phyloP scores from a whole-genome alignment of 2,329 filamentous ascomycete genomes.

The Aspergillus cejpii region DNA sequence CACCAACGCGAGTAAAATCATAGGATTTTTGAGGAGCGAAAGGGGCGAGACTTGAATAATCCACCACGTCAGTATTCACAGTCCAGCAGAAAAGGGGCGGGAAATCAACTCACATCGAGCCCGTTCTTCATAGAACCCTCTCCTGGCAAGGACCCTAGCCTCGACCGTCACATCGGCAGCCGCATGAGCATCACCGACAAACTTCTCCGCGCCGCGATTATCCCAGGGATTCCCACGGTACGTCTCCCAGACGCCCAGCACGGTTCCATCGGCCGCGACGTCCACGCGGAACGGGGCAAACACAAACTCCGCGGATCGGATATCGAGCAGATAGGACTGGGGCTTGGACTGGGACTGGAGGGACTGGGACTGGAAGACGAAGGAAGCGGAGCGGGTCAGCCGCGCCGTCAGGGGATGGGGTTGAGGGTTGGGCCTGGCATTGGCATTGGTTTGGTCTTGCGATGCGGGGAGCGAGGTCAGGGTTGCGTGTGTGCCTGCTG shows the following conservation, averaged over 20 bases:
- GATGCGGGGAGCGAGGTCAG: slow-evolving; percentile 38
- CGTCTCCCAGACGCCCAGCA: slow-evolving; percentile 70
- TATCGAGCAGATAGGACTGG: slow-evolving; percentile 68
- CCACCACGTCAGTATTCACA: slow-evolving; percentile 5
- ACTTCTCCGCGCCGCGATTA: slow-evolving; percentile 60
- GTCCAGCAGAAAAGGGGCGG: background rate
- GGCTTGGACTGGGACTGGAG: slow-evolving; percentile 40
- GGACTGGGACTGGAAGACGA: slow-evolving; percentile 67
- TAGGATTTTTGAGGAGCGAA: slow-evolving; percentile 81
- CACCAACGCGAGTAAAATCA: slow-evolving; percentile 87
- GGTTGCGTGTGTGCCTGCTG: slow-evolving; percentile 48
- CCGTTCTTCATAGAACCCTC: slow-evolving; percentile 71
- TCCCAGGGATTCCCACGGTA: slow-evolving; percentile 85
- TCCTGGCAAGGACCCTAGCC: slow-evolving; percentile 55
- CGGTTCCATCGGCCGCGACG: slow-evolving; percentile 39
- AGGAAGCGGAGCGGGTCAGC: slow-evolving; percentile 61
- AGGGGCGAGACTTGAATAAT: slow-evolving; percentile 62
- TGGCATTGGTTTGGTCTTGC: slow-evolving; percentile 31
- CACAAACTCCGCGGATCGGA: slow-evolving; percentile 65
- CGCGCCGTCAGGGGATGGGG: slow-evolving; percentile 55
- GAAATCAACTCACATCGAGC: slow-evolving; percentile 58
- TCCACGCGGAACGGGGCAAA: slow-evolving; percentile 81
- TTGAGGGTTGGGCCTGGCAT: background rate
- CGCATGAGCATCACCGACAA: slow-evolving; percentile 27
- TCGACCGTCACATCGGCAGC: slow-evolving; percentile 49